phyloP scores from a whole-genome alignment of 371 early-diverging fungal species.

The Dichotomocladium elegans region DNA sequence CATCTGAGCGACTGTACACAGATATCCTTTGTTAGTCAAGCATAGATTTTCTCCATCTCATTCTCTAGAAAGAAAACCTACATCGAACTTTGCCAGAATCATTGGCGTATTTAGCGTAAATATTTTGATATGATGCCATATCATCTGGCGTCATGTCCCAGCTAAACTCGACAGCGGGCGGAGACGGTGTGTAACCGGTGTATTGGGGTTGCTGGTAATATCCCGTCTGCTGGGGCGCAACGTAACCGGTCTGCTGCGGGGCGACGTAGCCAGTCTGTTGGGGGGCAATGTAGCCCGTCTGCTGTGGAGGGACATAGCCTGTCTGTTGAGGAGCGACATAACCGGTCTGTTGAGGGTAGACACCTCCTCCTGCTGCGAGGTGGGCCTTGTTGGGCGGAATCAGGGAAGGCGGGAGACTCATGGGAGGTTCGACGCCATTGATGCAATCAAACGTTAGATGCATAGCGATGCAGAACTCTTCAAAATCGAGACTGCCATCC shows the following conservation, averaged over 20 bases:
- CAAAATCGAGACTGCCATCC: conserved; percentile 85
- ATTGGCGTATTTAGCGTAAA: conserved; percentile 57
- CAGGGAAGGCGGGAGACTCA: conserved; percentile 47
- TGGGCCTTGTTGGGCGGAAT: conserved; percentile 42
- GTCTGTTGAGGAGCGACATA: conserved; percentile 9
- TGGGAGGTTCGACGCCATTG: conserved; percentile 60
- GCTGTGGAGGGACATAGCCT: conserved; percentile 20
- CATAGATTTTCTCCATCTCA: not conserved
- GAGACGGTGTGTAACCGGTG: conserved; percentile 13
- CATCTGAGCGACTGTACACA: conserved; percentile 49
- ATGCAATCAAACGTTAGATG: conserved; percentile 70
- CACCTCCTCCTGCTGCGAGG: conserved; percentile 18
- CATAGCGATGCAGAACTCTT: conserved; percentile 87
- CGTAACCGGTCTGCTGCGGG: conserved; percentile 22
- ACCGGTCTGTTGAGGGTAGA: conserved; percentile 21
- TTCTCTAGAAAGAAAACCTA: conserved; percentile 28
- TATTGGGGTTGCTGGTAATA: conserved; percentile 23
- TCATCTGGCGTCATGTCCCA: conserved; percentile 76
- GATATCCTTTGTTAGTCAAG: not conserved
- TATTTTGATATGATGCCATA: conserved; percentile 63
- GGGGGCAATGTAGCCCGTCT: conserved; percentile 18
- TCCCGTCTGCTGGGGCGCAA: conserved; percentile 26
- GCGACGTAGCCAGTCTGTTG: conserved; percentile 27
- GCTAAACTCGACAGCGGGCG: conserved; percentile 53
- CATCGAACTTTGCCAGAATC: conserved; percentile 64